These are phyloP conservation scores for Rehmannia glutinosa DNA, from an alignment of 257 asterid genomes.

Conservation along the genomic window DNA sequence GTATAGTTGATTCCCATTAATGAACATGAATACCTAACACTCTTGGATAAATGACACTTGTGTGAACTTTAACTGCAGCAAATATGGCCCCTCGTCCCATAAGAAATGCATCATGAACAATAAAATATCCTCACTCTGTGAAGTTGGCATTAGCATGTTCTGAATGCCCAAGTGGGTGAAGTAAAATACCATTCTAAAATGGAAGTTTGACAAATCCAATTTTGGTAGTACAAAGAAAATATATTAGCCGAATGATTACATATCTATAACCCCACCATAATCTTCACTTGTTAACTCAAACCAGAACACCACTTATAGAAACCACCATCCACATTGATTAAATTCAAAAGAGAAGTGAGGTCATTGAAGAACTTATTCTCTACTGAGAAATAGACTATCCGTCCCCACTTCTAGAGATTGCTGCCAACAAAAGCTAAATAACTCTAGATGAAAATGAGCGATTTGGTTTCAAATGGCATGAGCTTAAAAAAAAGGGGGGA, in stretches of 20 bases:
- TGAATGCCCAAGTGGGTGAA: background rate
- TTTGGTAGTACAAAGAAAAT: background rate
- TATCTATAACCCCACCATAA: background rate
- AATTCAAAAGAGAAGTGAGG: conserved; percentile 2
- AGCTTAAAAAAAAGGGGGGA: background rate
- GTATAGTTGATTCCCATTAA: background rate
- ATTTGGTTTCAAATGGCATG: background rate
- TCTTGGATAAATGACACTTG: background rate
- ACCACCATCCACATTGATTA: background rate
- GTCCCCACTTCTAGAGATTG: background rate
- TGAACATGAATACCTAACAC: background rate
- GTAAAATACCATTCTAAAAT: conserved; percentile 4
- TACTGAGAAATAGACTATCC: background rate
- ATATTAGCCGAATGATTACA: background rate
- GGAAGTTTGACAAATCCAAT: background rate
- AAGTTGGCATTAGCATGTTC: background rate
- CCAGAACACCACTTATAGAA: background rate
- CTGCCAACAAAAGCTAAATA: conserved; percentile 16
- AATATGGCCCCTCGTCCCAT: background rate
- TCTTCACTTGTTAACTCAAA: background rate
- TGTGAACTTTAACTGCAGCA: background rate
- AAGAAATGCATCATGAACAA: conserved; percentile 7
- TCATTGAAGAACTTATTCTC: background rate
- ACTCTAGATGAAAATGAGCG: background rate
- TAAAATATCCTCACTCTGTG: background rate